Evolutionary conservation across 2,329 filamentous ascomycete genomes (phyloP), one percentile per base, ranked within the genome.

Genomic region (Sporothrix brunneoviolacea): DNA sequence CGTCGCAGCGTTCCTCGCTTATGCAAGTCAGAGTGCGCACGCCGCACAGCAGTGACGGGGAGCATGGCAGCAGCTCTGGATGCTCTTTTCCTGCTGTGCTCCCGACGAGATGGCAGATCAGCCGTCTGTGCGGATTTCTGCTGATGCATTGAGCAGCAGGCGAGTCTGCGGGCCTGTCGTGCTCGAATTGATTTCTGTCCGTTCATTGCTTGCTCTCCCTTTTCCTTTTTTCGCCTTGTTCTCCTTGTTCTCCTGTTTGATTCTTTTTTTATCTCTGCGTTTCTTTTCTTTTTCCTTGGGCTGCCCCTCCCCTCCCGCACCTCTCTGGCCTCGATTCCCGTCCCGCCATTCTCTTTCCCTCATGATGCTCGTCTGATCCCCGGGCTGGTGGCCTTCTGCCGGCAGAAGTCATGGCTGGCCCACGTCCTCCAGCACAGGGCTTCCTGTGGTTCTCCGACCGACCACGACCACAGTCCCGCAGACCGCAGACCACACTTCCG

Each of bases 11-110:
- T 10, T 5, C 24, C 5, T 19, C 30, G 24, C 32, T 27, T 18
- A 36, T 45, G 42, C 42, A 45, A 24, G 30, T 35, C 32, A 45
- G 42, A 45, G 24, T 16, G 32, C 19, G 19, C 42, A 45, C 30
- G 35, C 24, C 19, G 30, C 21, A 43, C 13, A 28, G 32, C 30
- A 18, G 8, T 6, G 12, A 36, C 18, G 19, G 30, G 28, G 18
- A 42, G 24, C 28, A 5, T 27, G 6, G 6, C 5, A 28, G 10
- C 24, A 28, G 24, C 10, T 28, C 24, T 28, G 24, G 24, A 28
- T 28, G 24, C 10, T 10, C 24, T 28, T 28, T 10, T 28, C 24
- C 24, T 28, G 24, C 24, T 28, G 10, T 28, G 24, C 24, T 5
- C 10, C 6, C 24, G 10, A 10, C 24, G 10, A 10, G 6, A 10